Evolutionary conservation across 1,284 basidiomycete genomes (phyloP).

Genomic region (Rhodotorula sp.): DNA sequence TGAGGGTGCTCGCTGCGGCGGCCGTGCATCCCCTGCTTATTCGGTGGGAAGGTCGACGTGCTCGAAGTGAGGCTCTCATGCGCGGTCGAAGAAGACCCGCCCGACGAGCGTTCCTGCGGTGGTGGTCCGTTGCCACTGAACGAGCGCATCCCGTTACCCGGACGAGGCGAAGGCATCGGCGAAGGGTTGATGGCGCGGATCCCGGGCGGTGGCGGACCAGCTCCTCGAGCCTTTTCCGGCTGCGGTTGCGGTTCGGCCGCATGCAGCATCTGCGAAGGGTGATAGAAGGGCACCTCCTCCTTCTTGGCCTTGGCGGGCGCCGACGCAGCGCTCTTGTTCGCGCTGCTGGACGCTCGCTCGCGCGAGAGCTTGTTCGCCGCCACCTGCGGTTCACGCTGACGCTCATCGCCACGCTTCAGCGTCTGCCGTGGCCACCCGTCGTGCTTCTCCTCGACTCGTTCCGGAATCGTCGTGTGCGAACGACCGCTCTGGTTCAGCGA

Average conservation of each 20-base stretch:
- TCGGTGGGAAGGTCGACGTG: slow-evolving; percentile 11
- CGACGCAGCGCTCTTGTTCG: background rate
- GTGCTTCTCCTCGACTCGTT: background rate
- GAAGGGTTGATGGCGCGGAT: slow-evolving; percentile 18
- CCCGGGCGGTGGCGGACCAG: background rate
- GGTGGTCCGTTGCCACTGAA: background rate
- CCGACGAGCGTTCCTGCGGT: background rate
- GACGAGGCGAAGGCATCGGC: background rate
- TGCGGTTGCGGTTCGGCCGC: background rate
- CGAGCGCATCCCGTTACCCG: background rate
- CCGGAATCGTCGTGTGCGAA: background rate
- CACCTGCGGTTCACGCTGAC: background rate
- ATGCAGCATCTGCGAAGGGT: slow-evolving; percentile 14
- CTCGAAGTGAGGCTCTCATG: slow-evolving; percentile 5
- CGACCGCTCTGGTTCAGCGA: slow-evolving; percentile 1
- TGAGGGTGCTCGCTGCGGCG: background rate
- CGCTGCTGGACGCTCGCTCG: background rate
- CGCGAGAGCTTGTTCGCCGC: background rate
- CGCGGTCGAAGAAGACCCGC: slow-evolving; percentile 2
- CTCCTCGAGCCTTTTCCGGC: background rate
- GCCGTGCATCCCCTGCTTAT: background rate
- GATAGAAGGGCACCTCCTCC: slow-evolving; percentile 12
- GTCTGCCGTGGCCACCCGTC: background rate
- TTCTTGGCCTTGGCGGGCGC: slow-evolving; percentile 9
- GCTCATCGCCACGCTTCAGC: background rate